Conservation (phyloP, 768 basidiomycete species). For the Lanmaoa pseudosensibilis region DNA sequence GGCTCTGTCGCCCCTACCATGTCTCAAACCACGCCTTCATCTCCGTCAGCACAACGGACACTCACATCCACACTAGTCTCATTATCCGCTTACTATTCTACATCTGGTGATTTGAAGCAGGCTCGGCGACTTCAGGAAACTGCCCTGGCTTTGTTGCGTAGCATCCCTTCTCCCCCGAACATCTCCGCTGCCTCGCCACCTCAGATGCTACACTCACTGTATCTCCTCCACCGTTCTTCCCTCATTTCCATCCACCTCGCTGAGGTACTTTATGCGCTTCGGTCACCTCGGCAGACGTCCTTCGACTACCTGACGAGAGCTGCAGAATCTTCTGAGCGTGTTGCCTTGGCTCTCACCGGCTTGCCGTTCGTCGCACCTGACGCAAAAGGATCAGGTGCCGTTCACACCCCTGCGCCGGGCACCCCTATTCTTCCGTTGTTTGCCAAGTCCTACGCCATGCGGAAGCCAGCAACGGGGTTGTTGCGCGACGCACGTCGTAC, state of each 20-base stretch:
- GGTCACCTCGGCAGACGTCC: slow-evolving; percentile 43
- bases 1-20: slow-evolving; percentile 26
- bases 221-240: slow-evolving; percentile 72
- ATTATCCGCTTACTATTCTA: slow-evolving; percentile 70
- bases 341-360: slow-evolving; percentile 54
- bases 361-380: slow-evolving; percentile 37
- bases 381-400: slow-evolving; percentile 34
- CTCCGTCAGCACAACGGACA: slow-evolving; percentile 64
- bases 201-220: slow-evolving; percentile 62
- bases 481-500: slow-evolving; percentile 70
- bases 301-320: slow-evolving; percentile 59
- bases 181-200: slow-evolving; percentile 48
- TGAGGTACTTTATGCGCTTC: slow-evolving; percentile 61
- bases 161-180: slow-evolving; percentile 48
- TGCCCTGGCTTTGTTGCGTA: slow-evolving; percentile 54
- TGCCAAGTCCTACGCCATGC: slow-evolving; percentile 49
- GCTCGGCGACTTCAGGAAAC: slow-evolving; percentile 59
- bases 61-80: slow-evolving; percentile 63
- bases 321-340: slow-evolving; percentile 66
- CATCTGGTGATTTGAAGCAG: slow-evolving; percentile 51
- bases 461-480: slow-evolving; percentile 52
- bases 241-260: slow-evolving; percentile 71
- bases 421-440: slow-evolving; percentile 45
- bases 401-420: slow-evolving; percentile 40
- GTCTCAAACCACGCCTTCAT: slow-evolving; percentile 45